A percentile compares a stretch with the other conserved stretches of the same genome.
phyloP scores from a whole-genome alignment of 148 eudicot species.

The Amaranthus hypochondriacus region DNA sequence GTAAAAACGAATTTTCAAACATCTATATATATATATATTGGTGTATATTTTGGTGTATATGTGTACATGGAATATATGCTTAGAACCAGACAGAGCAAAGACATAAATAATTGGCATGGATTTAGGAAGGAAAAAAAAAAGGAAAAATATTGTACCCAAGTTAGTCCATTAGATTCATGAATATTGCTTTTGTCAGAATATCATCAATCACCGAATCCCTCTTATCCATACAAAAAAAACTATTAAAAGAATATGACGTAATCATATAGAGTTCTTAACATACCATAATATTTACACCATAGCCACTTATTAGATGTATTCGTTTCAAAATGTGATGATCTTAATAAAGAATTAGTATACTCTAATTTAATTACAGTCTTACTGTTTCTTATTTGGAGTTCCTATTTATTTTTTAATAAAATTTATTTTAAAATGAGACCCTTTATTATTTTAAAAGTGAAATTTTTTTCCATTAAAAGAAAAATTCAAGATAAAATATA shows the following conservation, averaged over 20 bases:
- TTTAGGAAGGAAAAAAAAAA: neutral
- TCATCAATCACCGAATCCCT: conserved; percentile 19
- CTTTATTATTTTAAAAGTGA: too few relatives aligned
- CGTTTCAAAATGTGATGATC: too few relatives aligned
- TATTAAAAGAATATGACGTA: neutral
- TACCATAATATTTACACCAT: neutral
- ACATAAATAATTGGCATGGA: conserved; percentile 23
- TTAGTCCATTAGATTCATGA: conserved; percentile 17
- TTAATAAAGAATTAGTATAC: too few relatives aligned
- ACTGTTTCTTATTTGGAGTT: too few relatives aligned
- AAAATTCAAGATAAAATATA: too few relatives aligned
- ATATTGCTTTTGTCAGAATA: conserved; percentile 24
- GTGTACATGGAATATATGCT: neutral
- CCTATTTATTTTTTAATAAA: too few relatives aligned
- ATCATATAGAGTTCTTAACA: neutral
- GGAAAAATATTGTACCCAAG: conserved; percentile 4
- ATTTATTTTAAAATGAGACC: too few relatives aligned
- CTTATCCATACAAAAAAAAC: conserved; percentile 23
- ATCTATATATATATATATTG: neutral
- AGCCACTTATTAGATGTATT: too few relatives aligned
- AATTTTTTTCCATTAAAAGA: too few relatives aligned
- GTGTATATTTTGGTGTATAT: neutral
- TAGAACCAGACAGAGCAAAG: conserved; percentile 15
- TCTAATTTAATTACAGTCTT: too few relatives aligned
- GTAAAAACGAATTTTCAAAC: neutral